Conservation (phyloP, 2,329 filamentous ascomycete genomes). For the Cercospora sp. region DNA sequence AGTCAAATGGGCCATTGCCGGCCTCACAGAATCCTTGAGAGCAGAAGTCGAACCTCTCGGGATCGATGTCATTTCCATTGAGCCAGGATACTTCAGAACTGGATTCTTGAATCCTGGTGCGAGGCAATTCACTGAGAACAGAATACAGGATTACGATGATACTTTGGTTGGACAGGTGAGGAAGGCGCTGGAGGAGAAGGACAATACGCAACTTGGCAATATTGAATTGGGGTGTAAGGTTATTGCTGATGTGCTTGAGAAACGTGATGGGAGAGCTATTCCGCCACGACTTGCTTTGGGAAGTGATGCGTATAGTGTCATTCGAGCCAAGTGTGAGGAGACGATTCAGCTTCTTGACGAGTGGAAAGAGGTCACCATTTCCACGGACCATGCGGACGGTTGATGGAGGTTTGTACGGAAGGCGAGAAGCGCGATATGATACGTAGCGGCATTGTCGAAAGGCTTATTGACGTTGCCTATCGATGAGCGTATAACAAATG, state of each 20-base stretch:
- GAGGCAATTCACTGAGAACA: constrained; percentile 15
- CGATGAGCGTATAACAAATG: background rate
- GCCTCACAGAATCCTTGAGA: constrained; percentile 48
- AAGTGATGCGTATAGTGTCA: constrained; percentile 42
- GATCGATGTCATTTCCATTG: constrained; percentile 48
- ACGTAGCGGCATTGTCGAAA: background rate
- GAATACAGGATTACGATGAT: constrained; percentile 38
- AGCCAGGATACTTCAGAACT: constrained; percentile 58
- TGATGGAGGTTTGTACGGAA: too few relatives aligned
- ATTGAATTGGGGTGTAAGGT: constrained; percentile 54
- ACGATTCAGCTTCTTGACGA: constrained; percentile 51
- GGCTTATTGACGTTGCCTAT: background rate
- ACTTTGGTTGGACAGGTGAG: constrained; percentile 40
- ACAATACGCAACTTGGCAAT: constrained; percentile 58
- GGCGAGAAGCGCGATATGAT: background rate
- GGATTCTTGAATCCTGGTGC: constrained; percentile 45
- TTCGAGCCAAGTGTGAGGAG: constrained; percentile 48
- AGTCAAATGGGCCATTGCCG: constrained; percentile 52
- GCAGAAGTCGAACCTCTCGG: constrained; percentile 47
- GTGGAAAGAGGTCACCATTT: constrained; percentile 50
- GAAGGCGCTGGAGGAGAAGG: constrained; percentile 37
- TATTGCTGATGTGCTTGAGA: constrained; percentile 58
- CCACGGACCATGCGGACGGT: constrained; percentile 21
- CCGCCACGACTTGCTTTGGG: constrained; percentile 59
- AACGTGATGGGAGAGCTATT: constrained; percentile 51